Conservation (phyloP, 306 rosid genomes). For the Vigna unguiculata region DNA sequence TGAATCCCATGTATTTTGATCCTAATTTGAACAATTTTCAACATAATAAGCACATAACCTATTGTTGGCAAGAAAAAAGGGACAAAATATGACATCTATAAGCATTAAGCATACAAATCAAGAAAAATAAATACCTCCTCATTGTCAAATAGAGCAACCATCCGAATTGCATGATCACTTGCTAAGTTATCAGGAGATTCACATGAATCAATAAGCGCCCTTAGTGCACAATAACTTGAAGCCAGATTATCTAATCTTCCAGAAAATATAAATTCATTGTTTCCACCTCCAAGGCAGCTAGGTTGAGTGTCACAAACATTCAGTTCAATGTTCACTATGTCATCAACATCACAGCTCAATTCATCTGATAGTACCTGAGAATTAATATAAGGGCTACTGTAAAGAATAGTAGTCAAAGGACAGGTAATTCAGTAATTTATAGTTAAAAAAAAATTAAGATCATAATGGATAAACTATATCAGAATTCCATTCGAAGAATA, state of each 20-base stretch:
- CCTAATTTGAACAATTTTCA: conserved; percentile 20
- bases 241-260: conserved; percentile 98
- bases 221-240: conserved; percentile 90
- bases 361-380: conserved; percentile 81
- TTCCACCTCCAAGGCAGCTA: conserved; percentile 98
- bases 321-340: conserved; percentile 81
- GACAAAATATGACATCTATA: conserved; percentile 9
- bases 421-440: neutral
- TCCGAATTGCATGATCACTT: conserved; percentile 76
- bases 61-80: conserved; percentile 19
- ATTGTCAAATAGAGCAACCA: conserved; percentile 98
- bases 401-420: conserved; percentile 37
- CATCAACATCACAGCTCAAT: conserved; percentile 71
- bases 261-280: conserved; percentile 89
- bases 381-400: conserved; percentile 36
- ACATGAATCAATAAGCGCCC: conserved; percentile 89
- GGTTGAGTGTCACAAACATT: conserved; percentile 96
- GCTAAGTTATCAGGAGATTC: conserved; percentile 65
- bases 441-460: conserved; percentile 29
- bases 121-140: conserved; percentile 79
- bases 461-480: neutral
- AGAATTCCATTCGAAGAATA: conserved; percentile 28
- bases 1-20: neutral
- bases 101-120: neutral
- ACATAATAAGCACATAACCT: neutral